phyloP scores from a whole-genome alignment of 2,329 filamentous ascomycete genomes.

The Fusarium sulawesiense region DNA sequence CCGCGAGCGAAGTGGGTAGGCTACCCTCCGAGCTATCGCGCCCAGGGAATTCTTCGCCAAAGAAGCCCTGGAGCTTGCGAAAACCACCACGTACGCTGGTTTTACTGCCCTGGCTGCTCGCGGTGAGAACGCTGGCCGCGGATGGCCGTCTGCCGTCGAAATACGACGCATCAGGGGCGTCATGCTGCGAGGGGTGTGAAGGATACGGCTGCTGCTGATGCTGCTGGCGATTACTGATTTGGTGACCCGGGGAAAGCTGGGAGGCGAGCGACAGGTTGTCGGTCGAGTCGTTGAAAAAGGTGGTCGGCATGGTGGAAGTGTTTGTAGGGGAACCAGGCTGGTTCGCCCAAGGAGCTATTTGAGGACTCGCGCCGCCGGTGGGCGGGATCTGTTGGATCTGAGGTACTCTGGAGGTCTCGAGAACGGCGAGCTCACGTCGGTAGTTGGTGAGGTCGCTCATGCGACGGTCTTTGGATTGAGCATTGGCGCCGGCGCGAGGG shows the following conservation, averaged over 20 bases:
- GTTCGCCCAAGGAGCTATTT: slow-evolving; percentile 70
- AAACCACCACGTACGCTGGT: slow-evolving; percentile 76
- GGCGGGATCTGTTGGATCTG: slow-evolving; percentile 66
- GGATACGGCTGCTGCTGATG: slow-evolving; percentile 51
- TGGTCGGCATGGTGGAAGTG: slow-evolving; percentile 60
- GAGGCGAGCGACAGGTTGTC: slow-evolving; percentile 72
- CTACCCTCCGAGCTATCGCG: slow-evolving; percentile 80
- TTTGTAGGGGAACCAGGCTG: slow-evolving; percentile 53
- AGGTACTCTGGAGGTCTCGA: slow-evolving; percentile 72
- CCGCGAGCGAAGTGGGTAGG: slow-evolving; percentile 60
- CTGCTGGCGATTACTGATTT: slow-evolving; percentile 51
- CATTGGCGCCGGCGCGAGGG: slow-evolving; percentile 55
- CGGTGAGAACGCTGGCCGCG: slow-evolving; percentile 80
- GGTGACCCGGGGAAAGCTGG: slow-evolving; percentile 78
- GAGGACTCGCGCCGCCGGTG: slow-evolving; percentile 63
- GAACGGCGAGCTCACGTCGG: slow-evolving; percentile 76
- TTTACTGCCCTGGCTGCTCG: slow-evolving; percentile 87
- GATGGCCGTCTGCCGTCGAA: slow-evolving; percentile 87
- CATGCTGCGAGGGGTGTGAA: slow-evolving; percentile 54
- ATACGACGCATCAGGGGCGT: slow-evolving; percentile 70
- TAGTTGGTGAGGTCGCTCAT: slow-evolving; percentile 75
- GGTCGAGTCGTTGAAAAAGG: slow-evolving; percentile 80
- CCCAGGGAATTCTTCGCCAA: slow-evolving; percentile 87
- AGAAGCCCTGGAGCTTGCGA: slow-evolving; percentile 90
- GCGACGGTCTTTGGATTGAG: slow-evolving; percentile 63